Conservation (phyloP, 2,329 filamentous ascomycete species). For the Diaporthe ilicicola region DNA sequence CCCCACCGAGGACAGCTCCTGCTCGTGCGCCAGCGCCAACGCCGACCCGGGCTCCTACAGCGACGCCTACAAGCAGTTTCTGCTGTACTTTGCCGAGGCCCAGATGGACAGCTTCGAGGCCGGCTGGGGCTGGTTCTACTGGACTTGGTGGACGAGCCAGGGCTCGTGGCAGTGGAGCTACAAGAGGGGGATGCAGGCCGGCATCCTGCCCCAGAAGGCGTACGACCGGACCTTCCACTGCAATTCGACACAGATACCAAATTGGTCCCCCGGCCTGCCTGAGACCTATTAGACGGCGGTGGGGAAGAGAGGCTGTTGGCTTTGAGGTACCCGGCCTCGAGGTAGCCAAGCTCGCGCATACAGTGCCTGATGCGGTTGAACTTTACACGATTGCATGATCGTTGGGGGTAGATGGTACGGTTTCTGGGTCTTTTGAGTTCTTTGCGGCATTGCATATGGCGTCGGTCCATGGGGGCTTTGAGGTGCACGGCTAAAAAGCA, state of each 20-base stretch:
- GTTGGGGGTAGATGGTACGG: background rate
- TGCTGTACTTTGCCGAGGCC: conserved; percentile 90
- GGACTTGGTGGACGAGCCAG: conserved; percentile 68
- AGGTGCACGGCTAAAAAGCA: background rate
- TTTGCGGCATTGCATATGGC: conserved; percentile 22
- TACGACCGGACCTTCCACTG: conserved; percentile 78
- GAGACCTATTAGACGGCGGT: conserved; percentile 56
- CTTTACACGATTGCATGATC: background rate
- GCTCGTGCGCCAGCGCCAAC: conserved; percentile 80
- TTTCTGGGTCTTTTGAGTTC: background rate
- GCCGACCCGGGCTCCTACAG: conserved; percentile 74
- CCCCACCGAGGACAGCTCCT: conserved; percentile 70
- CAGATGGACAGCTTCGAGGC: conserved; percentile 96
- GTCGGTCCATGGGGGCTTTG: background rate
- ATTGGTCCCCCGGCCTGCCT: conserved; percentile 56
- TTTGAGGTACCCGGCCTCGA: background rate
- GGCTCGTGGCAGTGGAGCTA: conserved; percentile 90
- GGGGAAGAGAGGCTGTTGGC: background rate
- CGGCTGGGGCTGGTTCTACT: conserved; percentile 98
- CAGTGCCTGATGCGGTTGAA: background rate
- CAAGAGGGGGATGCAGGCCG: conserved; percentile 78
- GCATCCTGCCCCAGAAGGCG: conserved; percentile 80
- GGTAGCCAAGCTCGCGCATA: background rate
- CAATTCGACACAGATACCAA: conserved; percentile 58
- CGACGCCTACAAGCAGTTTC: conserved; percentile 80